Percentiles rank a stretch among this genome's conserved stretches.
phyloP scores from a whole-genome alignment of 768 basidiomycete species.

The Candolleomyces efflorescens region DNA sequence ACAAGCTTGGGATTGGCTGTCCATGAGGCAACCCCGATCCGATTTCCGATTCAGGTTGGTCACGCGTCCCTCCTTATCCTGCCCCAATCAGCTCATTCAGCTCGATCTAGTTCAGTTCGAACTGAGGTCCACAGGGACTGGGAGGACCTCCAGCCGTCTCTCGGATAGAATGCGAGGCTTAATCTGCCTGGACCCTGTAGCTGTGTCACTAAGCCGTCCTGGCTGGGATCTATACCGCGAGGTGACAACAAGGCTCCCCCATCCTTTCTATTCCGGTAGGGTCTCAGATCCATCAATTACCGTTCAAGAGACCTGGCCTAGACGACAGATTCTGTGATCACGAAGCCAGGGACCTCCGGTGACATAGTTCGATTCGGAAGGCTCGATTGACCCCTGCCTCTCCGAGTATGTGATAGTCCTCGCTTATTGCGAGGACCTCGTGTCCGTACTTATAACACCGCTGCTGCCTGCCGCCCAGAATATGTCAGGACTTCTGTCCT shows the following conservation, averaged over 20 bases:
- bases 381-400: conserved; percentile 22
- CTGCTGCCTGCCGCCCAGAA: conserved; percentile 26
- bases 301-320: background rate
- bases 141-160: background rate
- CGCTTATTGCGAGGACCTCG: conserved; percentile 37
- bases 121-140: background rate
- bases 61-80: conserved; percentile 18
- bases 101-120: conserved; percentile 2
- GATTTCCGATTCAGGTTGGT: conserved; percentile 20
- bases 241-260: background rate
- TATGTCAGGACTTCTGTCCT: conserved; percentile 34
- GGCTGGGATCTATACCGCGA: background rate
- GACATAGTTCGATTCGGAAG: conserved; percentile 30
- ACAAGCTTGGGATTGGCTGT: background rate
- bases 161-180: background rate
- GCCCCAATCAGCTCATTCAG: conserved; percentile 9
- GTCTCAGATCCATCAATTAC: background rate
- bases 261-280: conserved; percentile 1
- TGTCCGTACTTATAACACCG: conserved; percentile 36
- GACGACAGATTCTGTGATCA: conserved; percentile 11
- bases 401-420: conserved; percentile 25
- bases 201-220: background rate
- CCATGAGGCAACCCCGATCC: conserved; percentile 31
- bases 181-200: background rate
- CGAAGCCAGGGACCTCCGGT: conserved; percentile 26